Conservation (phyloP, 768 basidiomycete genomes). For the Lactifluus hygrophoroides region DNA sequence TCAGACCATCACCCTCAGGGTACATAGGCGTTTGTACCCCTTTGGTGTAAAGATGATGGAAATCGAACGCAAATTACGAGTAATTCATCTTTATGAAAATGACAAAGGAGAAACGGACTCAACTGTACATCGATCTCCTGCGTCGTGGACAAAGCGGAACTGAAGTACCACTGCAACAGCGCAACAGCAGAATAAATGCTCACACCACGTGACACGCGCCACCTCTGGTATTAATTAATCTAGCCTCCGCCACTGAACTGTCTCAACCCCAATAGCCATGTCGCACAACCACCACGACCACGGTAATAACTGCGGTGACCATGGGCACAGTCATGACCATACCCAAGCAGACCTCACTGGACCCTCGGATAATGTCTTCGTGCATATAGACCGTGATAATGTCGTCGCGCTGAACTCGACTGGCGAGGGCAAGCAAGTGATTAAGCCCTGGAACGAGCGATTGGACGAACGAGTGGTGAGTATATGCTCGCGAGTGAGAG, state of each 20-base stretch:
- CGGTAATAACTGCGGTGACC: conserved; percentile 45
- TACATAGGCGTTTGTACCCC: conserved; percentile 61
- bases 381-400: conserved; percentile 69
- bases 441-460: conserved; percentile 85
- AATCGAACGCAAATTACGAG: conserved; percentile 89
- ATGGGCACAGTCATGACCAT: conserved; percentile 42
- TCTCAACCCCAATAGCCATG: conserved; percentile 35
- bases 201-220: not conserved
- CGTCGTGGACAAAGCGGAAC: no score
- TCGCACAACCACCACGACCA: conserved; percentile 48
- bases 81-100: conserved; percentile 39
- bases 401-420: conserved; percentile 71
- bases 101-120: conserved; percentile 20
- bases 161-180: no score
- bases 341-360: conserved; percentile 43
- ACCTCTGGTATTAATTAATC: no score
- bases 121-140: no score
- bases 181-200: no score
- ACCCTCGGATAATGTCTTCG: conserved; percentile 63
- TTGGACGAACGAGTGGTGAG: conserved; percentile 61
- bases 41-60: conserved; percentile 52
- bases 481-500: not conserved
- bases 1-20: conserved; percentile 64
- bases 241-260: no score
- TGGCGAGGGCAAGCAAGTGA: conserved; percentile 44